Conservation (phyloP, 2,329 filamentous ascomycete species). For the Colletotrichum orchidophilum region DNA sequence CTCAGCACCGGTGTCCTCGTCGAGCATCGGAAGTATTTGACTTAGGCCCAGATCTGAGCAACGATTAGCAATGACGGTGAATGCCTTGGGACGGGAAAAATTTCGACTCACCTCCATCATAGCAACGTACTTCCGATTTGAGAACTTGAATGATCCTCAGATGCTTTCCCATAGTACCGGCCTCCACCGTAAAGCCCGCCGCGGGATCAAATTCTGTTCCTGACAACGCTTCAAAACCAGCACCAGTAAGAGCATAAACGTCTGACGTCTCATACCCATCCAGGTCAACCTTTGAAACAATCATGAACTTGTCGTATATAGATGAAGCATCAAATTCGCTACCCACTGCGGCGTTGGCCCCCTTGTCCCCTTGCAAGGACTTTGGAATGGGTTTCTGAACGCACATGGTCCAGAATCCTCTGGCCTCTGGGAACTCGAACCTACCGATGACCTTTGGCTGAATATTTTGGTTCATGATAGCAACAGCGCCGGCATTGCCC, state of each 20-base stretch:
- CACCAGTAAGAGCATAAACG: slow-evolving; percentile 78
- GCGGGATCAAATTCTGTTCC: slow-evolving; percentile 93
- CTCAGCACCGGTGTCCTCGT: slow-evolving; percentile 87
- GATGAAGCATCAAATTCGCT: slow-evolving; percentile 67
- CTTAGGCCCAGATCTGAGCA: slow-evolving; percentile 80
- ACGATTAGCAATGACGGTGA: slow-evolving; percentile 7
- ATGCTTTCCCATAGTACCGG: slow-evolving; percentile 82
- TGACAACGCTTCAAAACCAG: slow-evolving; percentile 77
- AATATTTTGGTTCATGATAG: slow-evolving; percentile 81
- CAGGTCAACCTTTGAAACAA: slow-evolving; percentile 77
- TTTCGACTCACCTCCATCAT: slow-evolving; percentile 79
- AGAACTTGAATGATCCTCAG: slow-evolving; percentile 88
- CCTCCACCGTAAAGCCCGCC: slow-evolving; percentile 86
- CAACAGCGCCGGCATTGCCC: slow-evolving; percentile 74
- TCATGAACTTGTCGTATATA: slow-evolving; percentile 81
- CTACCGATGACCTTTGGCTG: slow-evolving; percentile 76
- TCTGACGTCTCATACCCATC: slow-evolving; percentile 80
- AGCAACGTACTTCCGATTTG: slow-evolving; percentile 86
- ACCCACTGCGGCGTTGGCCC: slow-evolving; percentile 57
- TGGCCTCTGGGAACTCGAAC: slow-evolving; percentile 77
- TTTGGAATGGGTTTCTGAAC: slow-evolving; percentile 75
- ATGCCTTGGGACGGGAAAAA: slow-evolving; percentile 10
- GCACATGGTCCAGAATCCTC: slow-evolving; percentile 83
- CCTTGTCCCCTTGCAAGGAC: slow-evolving; percentile 61
- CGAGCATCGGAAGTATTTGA: slow-evolving; percentile 92